Conservation (phyloP, 2,329 filamentous ascomycete species). For the Colletotrichum sp. region DNA sequence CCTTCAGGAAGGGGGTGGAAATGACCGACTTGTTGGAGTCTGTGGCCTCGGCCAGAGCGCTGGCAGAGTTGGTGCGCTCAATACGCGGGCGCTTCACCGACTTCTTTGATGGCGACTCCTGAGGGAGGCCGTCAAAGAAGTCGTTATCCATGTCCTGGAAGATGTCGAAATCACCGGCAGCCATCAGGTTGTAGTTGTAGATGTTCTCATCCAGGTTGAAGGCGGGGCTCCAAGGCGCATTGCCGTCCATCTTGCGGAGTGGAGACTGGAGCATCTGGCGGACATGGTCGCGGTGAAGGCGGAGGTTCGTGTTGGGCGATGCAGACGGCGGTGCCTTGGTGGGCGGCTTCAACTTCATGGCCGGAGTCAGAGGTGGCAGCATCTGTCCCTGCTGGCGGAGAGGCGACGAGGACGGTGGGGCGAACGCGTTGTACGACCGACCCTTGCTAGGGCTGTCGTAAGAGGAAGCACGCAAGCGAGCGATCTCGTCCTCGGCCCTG, state of each 20-base stretch:
- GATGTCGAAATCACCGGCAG: slow-evolving; percentile 66
- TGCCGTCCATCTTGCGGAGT: slow-evolving; percentile 55
- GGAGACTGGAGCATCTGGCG: slow-evolving; percentile 83
- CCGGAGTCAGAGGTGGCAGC: slow-evolving; percentile 81
- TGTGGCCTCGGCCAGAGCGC: slow-evolving; percentile 66
- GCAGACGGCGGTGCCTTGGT: slow-evolving; percentile 71
- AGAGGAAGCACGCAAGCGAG: slow-evolving; percentile 87
- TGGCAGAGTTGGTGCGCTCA: slow-evolving; percentile 67
- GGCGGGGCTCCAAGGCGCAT: slow-evolving; percentile 68
- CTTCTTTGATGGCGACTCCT: slow-evolving; percentile 72
- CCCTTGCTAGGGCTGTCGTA: slow-evolving; percentile 87
- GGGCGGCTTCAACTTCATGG: slow-evolving; percentile 77
- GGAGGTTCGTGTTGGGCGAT: slow-evolving; percentile 91
- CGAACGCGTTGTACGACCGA: slow-evolving; percentile 56
- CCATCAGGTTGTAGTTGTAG: slow-evolving; percentile 50
- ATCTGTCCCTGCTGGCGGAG: slow-evolving; percentile 67
- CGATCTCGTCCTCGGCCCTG: slow-evolving; percentile 94
- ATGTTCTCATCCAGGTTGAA: slow-evolving; percentile 66
- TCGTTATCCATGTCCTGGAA: slow-evolving; percentile 54
- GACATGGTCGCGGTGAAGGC: slow-evolving; percentile 85
- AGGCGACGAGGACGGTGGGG: slow-evolving; percentile 71
- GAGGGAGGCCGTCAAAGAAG: slow-evolving; percentile 30
- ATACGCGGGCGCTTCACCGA: slow-evolving; percentile 64
- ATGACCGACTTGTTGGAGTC: slow-evolving; percentile 55
- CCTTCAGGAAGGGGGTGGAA: slow-evolving; percentile 56